Conservation (phyloP, 176 grass and related monocot genomes). For the Elaeis guineensis region DNA sequence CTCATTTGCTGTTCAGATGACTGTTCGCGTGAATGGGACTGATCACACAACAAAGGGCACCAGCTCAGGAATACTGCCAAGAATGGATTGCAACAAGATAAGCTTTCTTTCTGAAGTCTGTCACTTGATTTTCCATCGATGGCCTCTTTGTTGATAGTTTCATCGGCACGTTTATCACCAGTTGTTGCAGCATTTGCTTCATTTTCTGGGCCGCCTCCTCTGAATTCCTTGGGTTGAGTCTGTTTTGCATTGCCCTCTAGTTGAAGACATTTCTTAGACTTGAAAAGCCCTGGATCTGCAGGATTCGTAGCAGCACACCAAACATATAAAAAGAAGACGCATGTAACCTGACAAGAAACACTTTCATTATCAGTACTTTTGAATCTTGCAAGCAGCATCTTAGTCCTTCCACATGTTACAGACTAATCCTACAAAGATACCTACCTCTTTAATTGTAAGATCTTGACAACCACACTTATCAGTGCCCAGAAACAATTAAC, state of each 20-base stretch:
- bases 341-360: constrained; percentile 51
- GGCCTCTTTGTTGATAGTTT: constrained; percentile 25
- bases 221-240: constrained; percentile 5
- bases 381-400: no score
- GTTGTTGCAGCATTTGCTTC: constrained; percentile 29
- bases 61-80: constrained; percentile 38
- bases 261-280: constrained; percentile 38
- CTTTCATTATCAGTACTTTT: no score
- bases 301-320: constrained; percentile 93
- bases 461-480: no score
- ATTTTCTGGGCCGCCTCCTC: constrained; percentile 23
- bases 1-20: constrained; percentile 55
- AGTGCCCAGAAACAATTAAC: no score
- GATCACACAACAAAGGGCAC: constrained; percentile 39
- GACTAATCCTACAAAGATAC: no score
- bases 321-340: constrained; percentile 59
- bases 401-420: background rate
- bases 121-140: constrained; percentile 35
- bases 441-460: no score
- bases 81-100: constrained; percentile 31
- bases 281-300: constrained; percentile 81
- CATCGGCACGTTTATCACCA: constrained; percentile 22
- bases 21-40: constrained; percentile 32
- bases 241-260: constrained; percentile 35
- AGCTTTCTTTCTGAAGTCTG: constrained; percentile 39